Percentiles rank a stretch among this genome's conserved stretches.
These are phyloP conservation scores for Penicillium psychrosexuale DNA, from an alignment of 2,329 filamentous ascomycete species.

Conservation along the genomic window DNA sequence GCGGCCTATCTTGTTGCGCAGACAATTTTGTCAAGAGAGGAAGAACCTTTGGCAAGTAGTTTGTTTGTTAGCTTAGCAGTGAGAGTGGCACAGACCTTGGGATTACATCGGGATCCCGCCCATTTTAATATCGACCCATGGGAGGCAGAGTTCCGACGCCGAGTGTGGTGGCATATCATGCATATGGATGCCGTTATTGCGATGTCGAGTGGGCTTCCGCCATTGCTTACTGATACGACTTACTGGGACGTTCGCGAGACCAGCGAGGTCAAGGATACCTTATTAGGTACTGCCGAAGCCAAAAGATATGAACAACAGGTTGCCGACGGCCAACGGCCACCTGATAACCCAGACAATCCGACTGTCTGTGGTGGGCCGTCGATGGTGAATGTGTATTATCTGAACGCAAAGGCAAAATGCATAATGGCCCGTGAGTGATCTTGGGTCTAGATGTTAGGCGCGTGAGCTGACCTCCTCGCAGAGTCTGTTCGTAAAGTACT, in stretches of 20 bases:
- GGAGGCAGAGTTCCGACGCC: slow-evolving; percentile 46
- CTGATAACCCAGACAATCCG: slow-evolving; percentile 43
- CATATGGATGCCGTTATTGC: slow-evolving; percentile 50
- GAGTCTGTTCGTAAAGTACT: slow-evolving; percentile 44
- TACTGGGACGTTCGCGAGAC: slow-evolving; percentile 49
- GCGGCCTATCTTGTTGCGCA: slow-evolving; percentile 49
- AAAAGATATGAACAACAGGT: slow-evolving; percentile 35
- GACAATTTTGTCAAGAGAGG: slow-evolving; percentile 47
- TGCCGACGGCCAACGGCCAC: slow-evolving; percentile 29
- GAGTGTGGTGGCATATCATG: slow-evolving; percentile 51
- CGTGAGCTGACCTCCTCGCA: slow-evolving; percentile 10
- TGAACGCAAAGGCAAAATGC: slow-evolving; percentile 46
- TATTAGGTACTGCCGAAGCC: slow-evolving; percentile 39
- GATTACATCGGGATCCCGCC: slow-evolving; percentile 48
- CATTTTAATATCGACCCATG: slow-evolving; percentile 46
- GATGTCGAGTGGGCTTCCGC: slow-evolving; percentile 50
- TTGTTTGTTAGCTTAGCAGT: slow-evolving; percentile 48
- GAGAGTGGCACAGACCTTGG: slow-evolving; percentile 49
- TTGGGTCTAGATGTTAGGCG: not conserved
- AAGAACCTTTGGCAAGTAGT: slow-evolving; percentile 49
- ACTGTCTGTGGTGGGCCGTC: slow-evolving; percentile 40
- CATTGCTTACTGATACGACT: slow-evolving; percentile 47
- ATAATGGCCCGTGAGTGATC: slow-evolving; percentile 43
- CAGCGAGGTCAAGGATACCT: slow-evolving; percentile 48
- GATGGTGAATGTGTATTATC: slow-evolving; percentile 44